Evolutionary conservation across 768 basidiomycete genomes (phyloP).

Genomic region (Xerocomellus intermedius): DNA sequence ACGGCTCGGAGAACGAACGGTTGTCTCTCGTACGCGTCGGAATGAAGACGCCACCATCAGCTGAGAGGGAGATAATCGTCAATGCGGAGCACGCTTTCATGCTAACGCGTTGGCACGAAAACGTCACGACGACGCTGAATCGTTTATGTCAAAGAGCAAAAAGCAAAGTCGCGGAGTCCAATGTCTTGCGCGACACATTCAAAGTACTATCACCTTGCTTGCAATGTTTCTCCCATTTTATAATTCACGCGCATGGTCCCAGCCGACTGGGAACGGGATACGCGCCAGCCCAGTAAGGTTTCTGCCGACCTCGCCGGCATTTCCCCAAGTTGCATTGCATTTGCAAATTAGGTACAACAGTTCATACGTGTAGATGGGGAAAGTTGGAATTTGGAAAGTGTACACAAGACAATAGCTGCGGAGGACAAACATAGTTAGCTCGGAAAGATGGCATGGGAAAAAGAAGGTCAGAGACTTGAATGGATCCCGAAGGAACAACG

Average conservation of each 20-base stretch:
- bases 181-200: neutral
- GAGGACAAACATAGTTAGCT: slow-evolving; percentile 16
- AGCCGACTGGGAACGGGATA: neutral
- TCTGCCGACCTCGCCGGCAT: neutral
- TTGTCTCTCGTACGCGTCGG: slow-evolving; percentile 7
- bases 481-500: slow-evolving; percentile 69
- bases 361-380: slow-evolving; percentile 1
- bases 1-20: slow-evolving; percentile 17
- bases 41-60: slow-evolving; percentile 25
- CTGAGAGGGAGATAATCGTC: slow-evolving; percentile 1
- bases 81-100: slow-evolving; percentile 2
- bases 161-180: neutral
- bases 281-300: neutral
- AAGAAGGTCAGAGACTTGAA: slow-evolving; percentile 72
- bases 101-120: neutral
- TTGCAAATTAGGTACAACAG: slow-evolving; percentile 16
- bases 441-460: neutral
- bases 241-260: neutral
- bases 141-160: slow-evolving; percentile 1
- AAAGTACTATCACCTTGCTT: neutral
- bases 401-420: neutral
- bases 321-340: slow-evolving; percentile 7
- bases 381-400: neutral
- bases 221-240: neutral
- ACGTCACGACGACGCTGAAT: neutral